Conservation (phyloP, 192 early-diverging fungal species). For the Coemansia reversa region DNA sequence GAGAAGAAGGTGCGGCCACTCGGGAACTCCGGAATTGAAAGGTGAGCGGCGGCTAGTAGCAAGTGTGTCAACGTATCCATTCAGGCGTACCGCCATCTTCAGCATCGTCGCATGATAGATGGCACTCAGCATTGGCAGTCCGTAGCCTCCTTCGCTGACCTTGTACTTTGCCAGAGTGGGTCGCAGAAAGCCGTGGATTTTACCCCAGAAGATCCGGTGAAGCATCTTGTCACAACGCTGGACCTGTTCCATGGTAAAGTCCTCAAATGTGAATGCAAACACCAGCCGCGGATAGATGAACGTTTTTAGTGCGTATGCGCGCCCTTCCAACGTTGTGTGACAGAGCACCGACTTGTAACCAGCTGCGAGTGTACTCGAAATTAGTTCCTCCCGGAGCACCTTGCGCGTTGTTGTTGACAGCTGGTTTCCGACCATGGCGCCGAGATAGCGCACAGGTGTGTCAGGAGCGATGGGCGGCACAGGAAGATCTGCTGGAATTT, state of each 20-base stretch:
- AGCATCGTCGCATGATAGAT: slow-evolving; percentile 9
- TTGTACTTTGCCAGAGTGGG: not conserved
- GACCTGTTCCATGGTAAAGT: slow-evolving; percentile 3
- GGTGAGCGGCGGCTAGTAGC: no score
- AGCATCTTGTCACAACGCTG: not conserved
- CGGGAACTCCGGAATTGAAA: no score
- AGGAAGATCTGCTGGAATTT: not conserved
- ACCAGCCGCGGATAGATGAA: slow-evolving; percentile 7
- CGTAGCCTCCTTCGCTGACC: not conserved
- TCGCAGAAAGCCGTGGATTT: not conserved
- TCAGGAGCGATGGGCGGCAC: not conserved
- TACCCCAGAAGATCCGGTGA: slow-evolving; percentile 1
- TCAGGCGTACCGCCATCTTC: slow-evolving; percentile 2
- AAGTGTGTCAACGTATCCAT: no score
- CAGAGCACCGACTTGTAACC: not conserved
- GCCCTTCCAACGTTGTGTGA: not conserved
- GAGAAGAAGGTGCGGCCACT: no score
- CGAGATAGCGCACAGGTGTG: slow-evolving; percentile 1
- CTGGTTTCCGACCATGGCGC: not conserved
- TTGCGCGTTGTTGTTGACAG: not conserved
- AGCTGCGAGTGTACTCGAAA: not conserved
- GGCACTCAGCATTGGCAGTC: slow-evolving; percentile 2
- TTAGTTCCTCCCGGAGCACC: not conserved
- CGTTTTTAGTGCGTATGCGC: not conserved
- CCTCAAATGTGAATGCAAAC: slow-evolving; percentile 10